Percentiles rank a stretch among this genome's conserved stretches.
Conservation (phyloP, 2,329 filamentous ascomycete genomes). For the Xylaria digitata region DNA sequence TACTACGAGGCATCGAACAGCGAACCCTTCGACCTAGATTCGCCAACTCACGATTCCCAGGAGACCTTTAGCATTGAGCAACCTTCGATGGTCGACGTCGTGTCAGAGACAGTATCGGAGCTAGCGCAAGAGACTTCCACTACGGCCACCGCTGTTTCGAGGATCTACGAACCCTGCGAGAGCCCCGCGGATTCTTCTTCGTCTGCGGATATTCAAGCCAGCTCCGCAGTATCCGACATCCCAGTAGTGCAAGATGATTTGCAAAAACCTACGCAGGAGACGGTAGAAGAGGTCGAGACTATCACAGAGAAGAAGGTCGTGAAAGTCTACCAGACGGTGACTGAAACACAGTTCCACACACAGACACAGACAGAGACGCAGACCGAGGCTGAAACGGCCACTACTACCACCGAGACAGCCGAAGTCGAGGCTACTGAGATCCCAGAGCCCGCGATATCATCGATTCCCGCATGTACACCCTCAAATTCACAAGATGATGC, state of each 20-base stretch:
- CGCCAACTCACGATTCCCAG: background rate
- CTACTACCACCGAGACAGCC: slow-evolving; percentile 47
- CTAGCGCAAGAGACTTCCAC: slow-evolving; percentile 12
- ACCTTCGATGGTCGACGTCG: background rate
- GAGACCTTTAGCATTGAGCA: slow-evolving; percentile 22
- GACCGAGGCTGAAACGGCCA: slow-evolving; percentile 47
- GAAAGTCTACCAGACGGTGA: slow-evolving; percentile 41
- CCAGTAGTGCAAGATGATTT: background rate
- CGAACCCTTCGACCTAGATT: slow-evolving; percentile 4
- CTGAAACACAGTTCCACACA: slow-evolving; percentile 45
- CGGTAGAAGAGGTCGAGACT: slow-evolving; percentile 35
- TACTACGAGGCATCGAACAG: slow-evolving; percentile 10
- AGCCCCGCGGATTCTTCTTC: slow-evolving; percentile 9
- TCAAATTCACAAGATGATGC: slow-evolving; percentile 3
- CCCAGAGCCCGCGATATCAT: slow-evolving; percentile 3
- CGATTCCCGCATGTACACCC: background rate
- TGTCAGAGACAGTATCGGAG: background rate
- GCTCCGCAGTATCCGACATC: background rate
- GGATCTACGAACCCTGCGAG: slow-evolving; percentile 41
- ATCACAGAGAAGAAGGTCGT: slow-evolving; percentile 39
- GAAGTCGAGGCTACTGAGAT: slow-evolving; percentile 35
- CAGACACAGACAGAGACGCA: slow-evolving; percentile 48
- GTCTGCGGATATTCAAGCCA: background rate
- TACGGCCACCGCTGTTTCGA: slow-evolving; percentile 35
- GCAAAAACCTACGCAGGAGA: slow-evolving; percentile 6